Evolutionary conservation across 176 grass and related monocot genomes (phyloP).

Genomic region (Dendrocalamus sinicus): DNA sequence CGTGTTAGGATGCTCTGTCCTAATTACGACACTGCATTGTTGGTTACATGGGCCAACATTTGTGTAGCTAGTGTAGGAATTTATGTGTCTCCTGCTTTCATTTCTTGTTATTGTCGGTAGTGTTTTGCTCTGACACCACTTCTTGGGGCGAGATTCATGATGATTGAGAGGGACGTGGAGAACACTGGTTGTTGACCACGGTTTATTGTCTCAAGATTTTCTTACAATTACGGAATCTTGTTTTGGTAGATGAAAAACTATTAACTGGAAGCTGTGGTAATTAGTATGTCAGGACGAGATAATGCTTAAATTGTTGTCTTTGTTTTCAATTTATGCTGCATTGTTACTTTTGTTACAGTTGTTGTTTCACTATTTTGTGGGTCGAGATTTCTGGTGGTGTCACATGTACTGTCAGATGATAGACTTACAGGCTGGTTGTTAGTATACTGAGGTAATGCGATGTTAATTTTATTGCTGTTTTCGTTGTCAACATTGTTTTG

Average conservation of each 20-base stretch:
- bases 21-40: background rate
- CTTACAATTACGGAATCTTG: background rate
- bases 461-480: background rate
- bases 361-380: constrained; percentile 9
- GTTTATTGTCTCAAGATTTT: background rate
- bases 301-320: background rate
- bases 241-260: constrained; percentile 15
- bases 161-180: constrained; percentile 9
- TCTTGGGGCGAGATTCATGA: constrained; percentile 6
- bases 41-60: constrained; percentile 4
- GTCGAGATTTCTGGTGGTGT: constrained; percentile 16
- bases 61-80: background rate
- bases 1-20: background rate
- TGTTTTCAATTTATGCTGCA: constrained; percentile 2
- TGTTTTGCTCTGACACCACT: background rate
- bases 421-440: background rate
- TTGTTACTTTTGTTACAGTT: constrained; percentile 10
- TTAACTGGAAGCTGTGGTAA: background rate
- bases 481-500: background rate
- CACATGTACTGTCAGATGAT: background rate
- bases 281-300: background rate
- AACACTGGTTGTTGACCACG: background rate
- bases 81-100: background rate
- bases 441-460: background rate
- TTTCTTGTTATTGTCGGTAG: background rate